Evolutionary conservation across 176 grass and related monocot species (phyloP).

Genomic region (Pharus latifolius): DNA sequence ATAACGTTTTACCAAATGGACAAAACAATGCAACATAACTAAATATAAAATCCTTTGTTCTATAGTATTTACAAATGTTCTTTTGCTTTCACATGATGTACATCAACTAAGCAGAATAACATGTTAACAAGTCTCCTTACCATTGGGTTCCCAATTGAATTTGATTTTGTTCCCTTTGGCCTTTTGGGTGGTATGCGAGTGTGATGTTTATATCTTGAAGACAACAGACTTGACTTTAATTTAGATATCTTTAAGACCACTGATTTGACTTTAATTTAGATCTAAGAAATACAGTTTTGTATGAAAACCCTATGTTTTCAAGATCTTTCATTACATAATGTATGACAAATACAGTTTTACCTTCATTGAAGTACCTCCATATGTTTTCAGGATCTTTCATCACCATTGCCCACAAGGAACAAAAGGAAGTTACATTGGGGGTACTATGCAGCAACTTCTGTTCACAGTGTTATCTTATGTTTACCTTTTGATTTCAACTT

Average conservation of each 20-base stretch:
- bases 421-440: constrained; percentile 57
- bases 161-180: background rate
- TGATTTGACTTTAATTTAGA: background rate
- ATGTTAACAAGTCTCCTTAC: background rate
- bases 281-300: background rate
- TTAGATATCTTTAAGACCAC: background rate
- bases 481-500: background rate
- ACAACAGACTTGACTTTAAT: background rate
- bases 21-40: background rate
- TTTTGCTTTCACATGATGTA: background rate
- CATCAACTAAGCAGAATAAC: background rate
- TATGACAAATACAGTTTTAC: too few species aligned
- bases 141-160: background rate
- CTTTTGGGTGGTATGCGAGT: background rate
- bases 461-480: background rate
- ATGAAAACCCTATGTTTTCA: constrained; percentile 13
- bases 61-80: background rate
- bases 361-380: too few species aligned
- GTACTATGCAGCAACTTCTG: constrained; percentile 10
- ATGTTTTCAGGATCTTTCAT: constrained; percentile 25
- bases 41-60: background rate
- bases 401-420: constrained; percentile 22
- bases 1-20: background rate
- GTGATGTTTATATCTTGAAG: background rate
- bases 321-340: constrained; percentile 7